A percentile compares a stretch with the other conserved stretches of the same genome.
These are phyloP conservation scores for Mycena amicta DNA, from an alignment of 768 basidiomycete species.

Conservation along the genomic window DNA sequence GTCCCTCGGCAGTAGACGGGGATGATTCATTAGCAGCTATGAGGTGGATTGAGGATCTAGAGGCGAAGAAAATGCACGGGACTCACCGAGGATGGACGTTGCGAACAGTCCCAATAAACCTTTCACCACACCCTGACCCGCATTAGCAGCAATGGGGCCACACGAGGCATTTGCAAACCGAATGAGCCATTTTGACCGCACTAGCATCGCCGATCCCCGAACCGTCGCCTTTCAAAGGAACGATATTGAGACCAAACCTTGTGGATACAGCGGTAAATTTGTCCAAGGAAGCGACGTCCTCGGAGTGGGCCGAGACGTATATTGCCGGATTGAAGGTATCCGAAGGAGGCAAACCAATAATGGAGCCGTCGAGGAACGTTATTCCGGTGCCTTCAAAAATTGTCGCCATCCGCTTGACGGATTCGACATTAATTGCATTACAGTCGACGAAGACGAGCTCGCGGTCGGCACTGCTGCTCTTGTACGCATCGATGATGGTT, in stretches of 20 bases:
- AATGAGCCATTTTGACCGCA: conserved; percentile 54
- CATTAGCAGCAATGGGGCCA: neutral
- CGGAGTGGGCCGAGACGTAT: conserved; percentile 42
- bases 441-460: conserved; percentile 43
- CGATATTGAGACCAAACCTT: conserved; percentile 41
- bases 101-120: conserved; percentile 42
- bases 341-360: conserved; percentile 49
- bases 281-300: conserved; percentile 33
- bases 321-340: conserved; percentile 43
- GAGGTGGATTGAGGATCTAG: neutral
- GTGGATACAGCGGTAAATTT: conserved; percentile 37
- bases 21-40: conserved; percentile 54
- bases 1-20: conserved; percentile 50
- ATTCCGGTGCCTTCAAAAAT: conserved; percentile 40
- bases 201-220: conserved; percentile 50
- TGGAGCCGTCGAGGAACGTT: conserved; percentile 47
- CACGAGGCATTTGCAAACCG: conserved; percentile 36
- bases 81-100: conserved; percentile 47
- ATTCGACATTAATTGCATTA: conserved; percentile 49
- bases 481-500: conserved; percentile 24
- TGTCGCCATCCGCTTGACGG: conserved; percentile 40
- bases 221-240: conserved; percentile 42
- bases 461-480: neutral
- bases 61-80: neutral
- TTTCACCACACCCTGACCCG: conserved; percentile 46